A percentile compares a stretch with the other conserved stretches of the same genome.
Conservation (phyloP, 805 yeast species). For the Jamesozyma spencerorum region DNA sequence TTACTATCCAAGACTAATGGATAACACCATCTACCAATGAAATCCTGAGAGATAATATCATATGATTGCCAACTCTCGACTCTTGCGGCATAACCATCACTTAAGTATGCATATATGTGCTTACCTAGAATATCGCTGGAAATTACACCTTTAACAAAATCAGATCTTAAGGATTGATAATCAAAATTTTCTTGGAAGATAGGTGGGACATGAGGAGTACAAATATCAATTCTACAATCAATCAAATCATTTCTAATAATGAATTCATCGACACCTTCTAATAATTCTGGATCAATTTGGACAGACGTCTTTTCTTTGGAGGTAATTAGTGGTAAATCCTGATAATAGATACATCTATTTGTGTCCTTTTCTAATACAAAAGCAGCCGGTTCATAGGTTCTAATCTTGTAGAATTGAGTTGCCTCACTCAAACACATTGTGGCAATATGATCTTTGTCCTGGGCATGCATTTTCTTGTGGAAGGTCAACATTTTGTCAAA, state of each 20-base stretch:
- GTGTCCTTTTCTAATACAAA: conserved; percentile 70
- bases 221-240: conserved; percentile 93
- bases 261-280: conserved; percentile 66
- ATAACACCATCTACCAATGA: conserved; percentile 84
- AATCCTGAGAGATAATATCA: conserved; percentile 83
- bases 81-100: conserved; percentile 82
- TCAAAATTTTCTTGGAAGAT: conserved; percentile 95
- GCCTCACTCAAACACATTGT: conserved; percentile 91
- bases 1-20: conserved; percentile 88
- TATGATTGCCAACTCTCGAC: conserved; percentile 94
- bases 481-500: conserved; percentile 61
- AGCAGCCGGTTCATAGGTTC: conserved; percentile 78
- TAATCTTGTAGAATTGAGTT: conserved; percentile 71
- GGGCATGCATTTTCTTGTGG: conserved; percentile 60
- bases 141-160: conserved; percentile 83
- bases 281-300: conserved; percentile 72
- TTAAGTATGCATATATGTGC: conserved; percentile 79
- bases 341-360: conserved; percentile 75
- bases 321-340: conserved; percentile 52
- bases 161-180: conserved; percentile 76
- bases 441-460: conserved; percentile 83
- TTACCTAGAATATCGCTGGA: conserved; percentile 85
- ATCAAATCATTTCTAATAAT: conserved; percentile 83
- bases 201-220: conserved; percentile 90
- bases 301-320: conserved; percentile 42